Evolutionary conservation across 768 basidiomycete genomes (phyloP).

Genomic region (Lentinula detonsa): DNA sequence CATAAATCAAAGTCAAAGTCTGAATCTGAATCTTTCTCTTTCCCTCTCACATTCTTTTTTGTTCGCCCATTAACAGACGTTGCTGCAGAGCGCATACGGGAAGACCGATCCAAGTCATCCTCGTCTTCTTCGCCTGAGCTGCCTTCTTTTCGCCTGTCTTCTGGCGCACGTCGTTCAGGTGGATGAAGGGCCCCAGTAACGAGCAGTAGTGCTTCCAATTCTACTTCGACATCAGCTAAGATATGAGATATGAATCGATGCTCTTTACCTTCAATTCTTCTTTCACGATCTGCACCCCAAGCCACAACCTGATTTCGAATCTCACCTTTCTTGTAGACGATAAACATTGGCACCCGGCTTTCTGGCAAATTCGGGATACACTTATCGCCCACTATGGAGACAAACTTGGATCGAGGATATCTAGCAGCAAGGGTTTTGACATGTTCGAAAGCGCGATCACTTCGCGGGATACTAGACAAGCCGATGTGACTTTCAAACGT

Average conservation of each 20-base stretch:
- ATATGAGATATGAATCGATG: constrained; percentile 1
- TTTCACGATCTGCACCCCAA: constrained; percentile 77
- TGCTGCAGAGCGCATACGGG: constrained; percentile 49
- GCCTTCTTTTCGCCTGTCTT: constrained; percentile 27
- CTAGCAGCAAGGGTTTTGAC: constrained; percentile 68
- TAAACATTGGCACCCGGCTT: constrained; percentile 81
- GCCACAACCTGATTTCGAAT: constrained; percentile 80
- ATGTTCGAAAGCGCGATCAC: constrained; percentile 69
- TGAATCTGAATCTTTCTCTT: constrained; percentile 53
- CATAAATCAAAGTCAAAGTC: constrained; percentile 80
- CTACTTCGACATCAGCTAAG: constrained; percentile 27
- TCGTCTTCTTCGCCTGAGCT: constrained; percentile 43
- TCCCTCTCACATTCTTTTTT: constrained; percentile 39
- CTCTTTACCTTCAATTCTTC: constrained; percentile 65
- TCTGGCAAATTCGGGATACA: constrained; percentile 97
- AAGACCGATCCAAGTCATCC: constrained; percentile 44
- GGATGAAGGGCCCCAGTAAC: constrained; percentile 60
- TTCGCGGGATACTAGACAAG: constrained; percentile 64
- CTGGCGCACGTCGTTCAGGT: constrained; percentile 33
- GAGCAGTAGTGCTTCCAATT: constrained; percentile 66
- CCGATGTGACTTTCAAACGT: neutral
- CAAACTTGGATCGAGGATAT: constrained; percentile 91
- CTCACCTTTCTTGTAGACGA: constrained; percentile 91
- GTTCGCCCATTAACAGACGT: constrained; percentile 48
- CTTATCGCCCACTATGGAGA: constrained; percentile 90